Evolutionary conservation across 108 stramenopile genomes (phyloP).

Genomic region (Discostella pseudostelligera): DNA sequence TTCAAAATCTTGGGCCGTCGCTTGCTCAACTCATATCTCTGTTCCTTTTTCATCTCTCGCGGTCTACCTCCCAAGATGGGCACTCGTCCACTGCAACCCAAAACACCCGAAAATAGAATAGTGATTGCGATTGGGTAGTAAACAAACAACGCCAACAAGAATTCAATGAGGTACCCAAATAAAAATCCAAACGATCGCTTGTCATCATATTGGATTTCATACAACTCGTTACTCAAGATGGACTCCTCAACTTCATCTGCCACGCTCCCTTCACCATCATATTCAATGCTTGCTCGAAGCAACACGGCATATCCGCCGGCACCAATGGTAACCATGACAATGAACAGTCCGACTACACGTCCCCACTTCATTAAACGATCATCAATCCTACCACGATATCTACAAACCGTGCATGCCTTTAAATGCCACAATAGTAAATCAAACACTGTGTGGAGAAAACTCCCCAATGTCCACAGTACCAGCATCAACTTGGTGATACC

Average conservation of each 20-base stretch:
- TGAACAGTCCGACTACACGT: conserved; percentile 33
- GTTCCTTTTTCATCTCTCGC: conserved; percentile 41
- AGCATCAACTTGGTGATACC: conserved; percentile 45
- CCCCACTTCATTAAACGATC: conserved; percentile 39
- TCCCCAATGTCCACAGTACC: conserved; percentile 49
- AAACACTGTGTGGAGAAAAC: conserved; percentile 44
- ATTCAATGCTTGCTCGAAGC: conserved; percentile 42
- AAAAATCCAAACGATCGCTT: conserved; percentile 46
- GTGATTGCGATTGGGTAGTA: conserved; percentile 51
- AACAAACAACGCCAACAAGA: conserved; percentile 47
- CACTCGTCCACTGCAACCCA: conserved; percentile 51
- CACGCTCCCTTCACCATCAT: conserved; percentile 30
- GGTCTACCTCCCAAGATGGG: conserved; percentile 55
- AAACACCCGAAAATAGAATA: conserved; percentile 47
- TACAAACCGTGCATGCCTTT: conserved; percentile 47
- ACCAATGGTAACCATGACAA: conserved; percentile 35
- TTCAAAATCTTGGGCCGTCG: conserved; percentile 16
- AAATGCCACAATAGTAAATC: conserved; percentile 49
- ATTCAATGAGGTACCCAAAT: conserved; percentile 47
- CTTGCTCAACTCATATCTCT: conserved; percentile 31
- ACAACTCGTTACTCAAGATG: conserved; percentile 35
- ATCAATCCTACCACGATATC: conserved; percentile 40
- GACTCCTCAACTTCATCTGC: conserved; percentile 32
- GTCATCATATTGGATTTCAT: conserved; percentile 35
- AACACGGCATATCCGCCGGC: conserved; percentile 42